These are phyloP conservation scores for Picea glauca DNA, from an alignment of 75 land plant species.

Conservation along the genomic window DNA sequence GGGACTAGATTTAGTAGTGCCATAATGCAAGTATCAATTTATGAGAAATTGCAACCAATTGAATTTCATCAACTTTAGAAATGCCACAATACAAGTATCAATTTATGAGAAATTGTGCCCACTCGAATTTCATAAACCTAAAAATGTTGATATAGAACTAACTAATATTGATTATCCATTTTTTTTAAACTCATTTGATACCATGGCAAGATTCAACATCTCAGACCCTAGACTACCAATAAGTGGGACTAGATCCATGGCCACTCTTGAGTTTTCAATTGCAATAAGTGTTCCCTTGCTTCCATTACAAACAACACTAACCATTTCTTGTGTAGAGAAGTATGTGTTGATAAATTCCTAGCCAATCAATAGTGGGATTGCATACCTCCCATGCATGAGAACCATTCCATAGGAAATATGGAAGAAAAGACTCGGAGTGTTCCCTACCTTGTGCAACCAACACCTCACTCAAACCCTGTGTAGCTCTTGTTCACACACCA, in stretches of 20 bases:
- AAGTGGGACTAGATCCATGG: constrained; percentile 28
- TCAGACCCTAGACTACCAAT: constrained; percentile 36
- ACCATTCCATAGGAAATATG: too few relatives aligned
- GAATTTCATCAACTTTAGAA: too few relatives aligned
- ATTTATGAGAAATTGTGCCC: constrained; percentile 18
- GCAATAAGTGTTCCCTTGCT: constrained; percentile 39
- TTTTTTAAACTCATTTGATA: constrained; percentile 36
- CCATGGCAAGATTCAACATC: constrained; percentile 19
- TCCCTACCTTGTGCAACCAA: too few relatives aligned
- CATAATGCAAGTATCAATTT: too few relatives aligned
- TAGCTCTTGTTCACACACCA: too few relatives aligned
- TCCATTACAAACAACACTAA: constrained; percentile 49
- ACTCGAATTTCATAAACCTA: constrained; percentile 39
- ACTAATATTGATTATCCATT: constrained; percentile 36
- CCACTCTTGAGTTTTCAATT: constrained; percentile 46
- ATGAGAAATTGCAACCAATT: too few relatives aligned
- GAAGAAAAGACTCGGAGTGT: too few relatives aligned
- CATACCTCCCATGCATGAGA: too few relatives aligned
- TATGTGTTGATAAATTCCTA: background rate
- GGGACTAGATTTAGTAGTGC: too few relatives aligned
- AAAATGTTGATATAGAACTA: constrained; percentile 36
- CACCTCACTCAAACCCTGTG: too few relatives aligned
- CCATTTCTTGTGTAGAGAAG: constrained; percentile 49
- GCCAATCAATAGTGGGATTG: too few relatives aligned
- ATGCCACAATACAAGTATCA: too few relatives aligned